Evolutionary conservation across 805 yeast genomes (phyloP), one percentile per base, ranked within the genome.

Genomic region (Wickerhamiella cacticola): DNA sequence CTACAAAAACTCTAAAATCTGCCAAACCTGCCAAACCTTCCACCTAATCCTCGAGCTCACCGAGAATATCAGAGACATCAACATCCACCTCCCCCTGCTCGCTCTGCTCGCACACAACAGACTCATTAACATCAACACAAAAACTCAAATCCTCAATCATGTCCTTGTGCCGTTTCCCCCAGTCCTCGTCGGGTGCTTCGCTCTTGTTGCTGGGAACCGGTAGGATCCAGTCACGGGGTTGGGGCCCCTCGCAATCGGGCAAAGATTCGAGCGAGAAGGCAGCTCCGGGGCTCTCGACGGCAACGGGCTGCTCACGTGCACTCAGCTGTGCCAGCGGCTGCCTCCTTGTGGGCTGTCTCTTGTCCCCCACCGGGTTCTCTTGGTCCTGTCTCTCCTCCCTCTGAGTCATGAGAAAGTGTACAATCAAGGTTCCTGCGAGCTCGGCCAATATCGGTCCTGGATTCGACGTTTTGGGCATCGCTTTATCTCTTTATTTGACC

Each of bases 371-470:
- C 25, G 25, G 29, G 16, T 31, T 31, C 36, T 22, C 29, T 23
- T 6, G 21, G 24, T 19, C 26, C 41, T 18, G 41, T 7, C 13
- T 36, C 41, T 21, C 21, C 28, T 16, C 26, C 13, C 34, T 19
- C 43, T 29, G 48, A 28, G 31, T 22, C 38, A 56, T 57, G 59
- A 49, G 56, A n/a, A 39, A 47, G 23, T 50, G 49, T 35, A 43
- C 50, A 46, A 55, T 57, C 46, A 52, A 45, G 22, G 60, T 89
- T 15, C 98, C 98, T 3, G 96, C 97, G 5, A 88, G 97, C 4
- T 83, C 95, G 44, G 98, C 98, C 59, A 92, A 92, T 59, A 89
- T 92, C 46, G 98, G 98, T 7, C 98, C 98, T 8, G 98, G 98
- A 1, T 92, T 89, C 61, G 98, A 92, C 65, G 98, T 92, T 5